Base-by-base conservation (phyloP, 768 basidiomycete species). In the Russula ochroleuca region DNA sequence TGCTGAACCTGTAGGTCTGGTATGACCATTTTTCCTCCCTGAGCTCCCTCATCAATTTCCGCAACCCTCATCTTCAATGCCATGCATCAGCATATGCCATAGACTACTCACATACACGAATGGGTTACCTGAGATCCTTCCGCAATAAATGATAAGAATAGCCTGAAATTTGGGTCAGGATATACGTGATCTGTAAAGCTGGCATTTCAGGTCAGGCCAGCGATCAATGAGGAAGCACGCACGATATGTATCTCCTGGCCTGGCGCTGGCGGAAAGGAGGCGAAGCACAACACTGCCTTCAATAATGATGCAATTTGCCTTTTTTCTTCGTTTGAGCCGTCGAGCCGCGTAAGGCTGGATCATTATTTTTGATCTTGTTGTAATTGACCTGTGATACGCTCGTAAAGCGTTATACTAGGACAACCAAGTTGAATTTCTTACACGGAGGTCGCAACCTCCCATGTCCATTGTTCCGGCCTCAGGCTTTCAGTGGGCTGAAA, bases 321-420 rank as follows among this genome's bases (percentile, higher is more conserved):
- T 61, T 35, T 37, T 65, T 55, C 60, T 62, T 8, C 60, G 52
- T 10, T 28, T 57, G 5, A 56, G 38, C 6, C n/a, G 35, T 17
- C 60, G 64, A 28, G 64, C 48, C 31, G 61, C 54, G 13, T 62
- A 65, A 1, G 54, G 60, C 15, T 65, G 64, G 31, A 65, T 53
- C 3, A 40, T 41, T 49, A 61, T 45, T 31, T 47, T 51, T 4
- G 64, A 54, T 21, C 45, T 56, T n/a, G 60, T 13, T 7, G 64
- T 62, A 38, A 65, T 61, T n/a, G n/a, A 2, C 33, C 64, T 65
- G 33, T n/a, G 3, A 17, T 17, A 45, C 3, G 5, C 48, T 43
- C 28, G 38, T 51, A 31, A 57, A 17, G 17, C n/a, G 10, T 19
- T 5, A 19, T 10, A 7, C 31, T 9, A 57, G 17, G 25, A 40